Conservation (phyloP, 1,284 basidiomycete species). For the Athelia sp. region DNA sequence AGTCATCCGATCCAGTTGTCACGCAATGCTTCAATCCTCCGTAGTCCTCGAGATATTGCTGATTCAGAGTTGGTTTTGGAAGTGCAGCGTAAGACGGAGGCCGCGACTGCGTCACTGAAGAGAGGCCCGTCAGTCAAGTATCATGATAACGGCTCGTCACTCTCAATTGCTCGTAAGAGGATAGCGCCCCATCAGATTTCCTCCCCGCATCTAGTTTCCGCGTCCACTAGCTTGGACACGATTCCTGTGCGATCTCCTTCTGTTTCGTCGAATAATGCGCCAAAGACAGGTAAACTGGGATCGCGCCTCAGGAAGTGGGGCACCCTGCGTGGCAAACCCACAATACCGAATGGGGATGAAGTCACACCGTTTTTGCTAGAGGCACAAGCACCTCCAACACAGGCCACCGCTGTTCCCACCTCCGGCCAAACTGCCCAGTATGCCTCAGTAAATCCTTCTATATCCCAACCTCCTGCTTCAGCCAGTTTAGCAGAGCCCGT, state of each 20-base stretch:
- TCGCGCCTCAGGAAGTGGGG: conserved; percentile 68
- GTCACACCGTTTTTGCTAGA: conserved; percentile 39
- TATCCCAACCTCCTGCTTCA: conserved; percentile 25
- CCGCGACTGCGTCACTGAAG: conserved; percentile 63
- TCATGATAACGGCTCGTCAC: conserved; percentile 26
- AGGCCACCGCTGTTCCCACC: conserved; percentile 21
- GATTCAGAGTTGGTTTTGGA: conserved; percentile 56
- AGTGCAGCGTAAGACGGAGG: conserved; percentile 65
- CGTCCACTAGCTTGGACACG: conserved; percentile 71
- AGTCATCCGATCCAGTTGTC: conserved; percentile 19
- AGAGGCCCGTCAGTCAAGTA: conserved; percentile 52
- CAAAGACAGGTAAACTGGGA: conserved; percentile 41
- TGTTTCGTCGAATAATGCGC: conserved; percentile 25
- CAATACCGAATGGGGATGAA: conserved; percentile 46
- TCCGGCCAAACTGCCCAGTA: conserved; percentile 30
- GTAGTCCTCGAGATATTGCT: conserved; percentile 33
- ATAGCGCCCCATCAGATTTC: conserved; percentile 72
- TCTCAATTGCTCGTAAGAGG: conserved; percentile 49
- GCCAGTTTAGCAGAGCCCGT: conserved; percentile 46
- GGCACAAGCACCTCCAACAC: conserved; percentile 14
- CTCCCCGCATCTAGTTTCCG: conserved; percentile 64
- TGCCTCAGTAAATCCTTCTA: conserved; percentile 33
- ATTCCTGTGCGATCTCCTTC: conserved; percentile 56
- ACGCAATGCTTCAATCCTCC: conserved; percentile 34
- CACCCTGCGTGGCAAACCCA: conserved; percentile 60